Evolutionary conservation across 805 yeast species (phyloP), one percentile per base, ranked within the genome.

Genomic region (Candida namnaoensis): DNA sequence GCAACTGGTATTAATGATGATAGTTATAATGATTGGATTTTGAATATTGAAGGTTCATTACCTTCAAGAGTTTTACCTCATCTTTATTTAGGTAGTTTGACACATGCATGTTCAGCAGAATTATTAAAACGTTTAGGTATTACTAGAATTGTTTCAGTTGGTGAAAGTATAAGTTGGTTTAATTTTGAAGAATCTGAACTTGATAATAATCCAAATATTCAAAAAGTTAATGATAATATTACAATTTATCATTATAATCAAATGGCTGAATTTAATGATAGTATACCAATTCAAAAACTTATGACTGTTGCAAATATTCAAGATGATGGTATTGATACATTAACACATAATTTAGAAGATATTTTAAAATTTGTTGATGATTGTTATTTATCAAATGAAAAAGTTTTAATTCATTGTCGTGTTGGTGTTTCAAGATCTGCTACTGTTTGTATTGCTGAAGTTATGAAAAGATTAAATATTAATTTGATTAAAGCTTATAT

Each of bases 351-450:
- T 4, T 65, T 90, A 36, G 77, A 80, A 12, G 70, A 71, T 34
- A 80, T 90, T 23, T 64, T 91, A 35, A 65, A 72, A 2, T 86
- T 78, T 53, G 75, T 88, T 40, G 82, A 85, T 41, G 71, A 68
- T 26, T 74, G 76, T 15, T 64, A 66, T 47, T 48, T 58, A 19
- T 48, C 50, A 1, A 63, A 62, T 33, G 76, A 76, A 23, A 74
- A 73, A 37, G 77, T 81, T 2, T 66, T 91, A 45, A 90, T 91
- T 10, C 98, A 91, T 59, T 91, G 98, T 53, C 84, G 95, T 55
- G 97, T 88, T 38, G 98, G 98, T 0, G 98, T 91, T 4, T 86
- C 96, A 0, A 68, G 98, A 42, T 86, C 95, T 3, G 98, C 97
- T 0, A 87, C 97, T 0, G 95, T 91, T 10, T 91, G 95, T 51